Conservation (phyloP, 345 rosid species). For the Ceriops decandra region DNA sequence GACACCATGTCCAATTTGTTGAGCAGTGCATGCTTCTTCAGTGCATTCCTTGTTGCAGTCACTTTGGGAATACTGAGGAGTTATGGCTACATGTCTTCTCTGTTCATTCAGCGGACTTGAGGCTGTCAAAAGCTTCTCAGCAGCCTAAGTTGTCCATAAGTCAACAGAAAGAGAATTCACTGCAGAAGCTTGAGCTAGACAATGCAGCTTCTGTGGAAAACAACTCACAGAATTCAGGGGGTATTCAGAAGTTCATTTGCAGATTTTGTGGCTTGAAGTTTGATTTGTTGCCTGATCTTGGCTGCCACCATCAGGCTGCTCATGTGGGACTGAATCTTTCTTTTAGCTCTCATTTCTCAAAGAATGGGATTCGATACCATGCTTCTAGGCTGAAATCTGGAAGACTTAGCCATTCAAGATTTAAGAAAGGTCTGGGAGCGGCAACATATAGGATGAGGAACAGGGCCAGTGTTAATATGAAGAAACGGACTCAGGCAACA, state of each 20-base stretch:
- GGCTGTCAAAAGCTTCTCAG: slow-evolving; percentile 38
- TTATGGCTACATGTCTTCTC: slow-evolving; percentile 73
- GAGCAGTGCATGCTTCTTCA: slow-evolving; percentile 97
- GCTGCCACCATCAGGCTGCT: slow-evolving; percentile 98
- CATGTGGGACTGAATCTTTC: slow-evolving; percentile 66
- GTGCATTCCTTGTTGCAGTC: slow-evolving; percentile 86
- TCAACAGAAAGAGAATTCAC: slow-evolving; percentile 27
- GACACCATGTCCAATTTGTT: slow-evolving; percentile 79
- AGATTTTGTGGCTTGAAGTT: slow-evolving; percentile 86
- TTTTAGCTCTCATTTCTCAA: slow-evolving; percentile 52
- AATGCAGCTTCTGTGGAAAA: slow-evolving; percentile 35
- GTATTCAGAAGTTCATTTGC: slow-evolving; percentile 59
- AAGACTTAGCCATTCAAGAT: slow-evolving; percentile 80
- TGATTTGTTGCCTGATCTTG: slow-evolving; percentile 92
- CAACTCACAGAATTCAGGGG: slow-evolving; percentile 39
- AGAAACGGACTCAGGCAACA: slow-evolving; percentile 70
- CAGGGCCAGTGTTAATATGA: slow-evolving; percentile 56
- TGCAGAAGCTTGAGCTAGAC: slow-evolving; percentile 35
- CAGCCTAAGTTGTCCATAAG: slow-evolving; percentile 20
- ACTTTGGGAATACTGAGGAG: slow-evolving; percentile 80
- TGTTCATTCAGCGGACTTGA: slow-evolving; percentile 60
- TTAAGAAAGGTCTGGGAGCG: slow-evolving; percentile 79
- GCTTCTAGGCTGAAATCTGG: slow-evolving; percentile 80
- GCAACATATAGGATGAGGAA: slow-evolving; percentile 71
- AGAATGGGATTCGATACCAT: slow-evolving; percentile 69